A percentile compares a stretch with the other conserved stretches of the same genome.
These are phyloP conservation scores for Monascus purpureus DNA, from an alignment of 495 filamentous ascomycete species.

Conservation along the genomic window DNA sequence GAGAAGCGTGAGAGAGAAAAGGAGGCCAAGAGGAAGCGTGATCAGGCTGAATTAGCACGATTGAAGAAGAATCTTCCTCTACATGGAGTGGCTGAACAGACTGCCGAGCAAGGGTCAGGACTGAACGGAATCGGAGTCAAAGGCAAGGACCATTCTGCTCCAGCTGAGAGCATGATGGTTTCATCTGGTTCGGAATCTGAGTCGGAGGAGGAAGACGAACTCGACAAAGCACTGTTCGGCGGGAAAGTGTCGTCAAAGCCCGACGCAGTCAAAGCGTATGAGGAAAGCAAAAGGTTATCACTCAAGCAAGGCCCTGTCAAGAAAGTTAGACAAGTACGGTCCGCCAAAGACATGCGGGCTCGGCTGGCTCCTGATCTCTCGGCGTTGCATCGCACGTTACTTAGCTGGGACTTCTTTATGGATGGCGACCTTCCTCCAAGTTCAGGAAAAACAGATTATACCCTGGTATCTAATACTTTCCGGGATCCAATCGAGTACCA, in stretches of 20 bases:
- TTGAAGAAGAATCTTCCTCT: constrained; percentile 42
- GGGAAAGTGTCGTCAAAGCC: constrained; percentile 27
- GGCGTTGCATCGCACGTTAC: constrained; percentile 66
- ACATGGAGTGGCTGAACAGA: constrained; percentile 40
- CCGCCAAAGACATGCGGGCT: constrained; percentile 85
- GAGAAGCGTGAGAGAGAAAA: constrained; percentile 58
- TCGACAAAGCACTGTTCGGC: constrained; percentile 48
- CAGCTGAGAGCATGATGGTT: constrained; percentile 78
- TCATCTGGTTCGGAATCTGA: constrained; percentile 58
- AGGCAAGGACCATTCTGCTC: constrained; percentile 62
- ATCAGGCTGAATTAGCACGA: constrained; percentile 50
- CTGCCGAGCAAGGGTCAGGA: constrained; percentile 63
- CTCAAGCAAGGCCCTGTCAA: constrained; percentile 56
- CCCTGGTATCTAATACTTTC: constrained; percentile 61
- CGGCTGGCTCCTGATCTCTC: constrained; percentile 82
- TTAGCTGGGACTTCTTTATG: constrained; percentile 90
- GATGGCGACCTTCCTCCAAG: constrained; percentile 68
- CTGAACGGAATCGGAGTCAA: constrained; percentile 59
- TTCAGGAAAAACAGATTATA: constrained; percentile 52
- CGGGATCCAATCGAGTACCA: constrained; percentile 65
- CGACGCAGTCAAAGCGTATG: constrained; percentile 37
- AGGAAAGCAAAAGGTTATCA: constrained; percentile 39
- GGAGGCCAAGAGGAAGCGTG: constrained; percentile 58
- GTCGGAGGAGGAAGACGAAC: constrained; percentile 55
- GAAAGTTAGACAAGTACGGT: constrained; percentile 61